These are phyloP conservation scores for Beauveria caledonica DNA, from an alignment of 2,329 filamentous ascomycete genomes.

Conservation along the genomic window DNA sequence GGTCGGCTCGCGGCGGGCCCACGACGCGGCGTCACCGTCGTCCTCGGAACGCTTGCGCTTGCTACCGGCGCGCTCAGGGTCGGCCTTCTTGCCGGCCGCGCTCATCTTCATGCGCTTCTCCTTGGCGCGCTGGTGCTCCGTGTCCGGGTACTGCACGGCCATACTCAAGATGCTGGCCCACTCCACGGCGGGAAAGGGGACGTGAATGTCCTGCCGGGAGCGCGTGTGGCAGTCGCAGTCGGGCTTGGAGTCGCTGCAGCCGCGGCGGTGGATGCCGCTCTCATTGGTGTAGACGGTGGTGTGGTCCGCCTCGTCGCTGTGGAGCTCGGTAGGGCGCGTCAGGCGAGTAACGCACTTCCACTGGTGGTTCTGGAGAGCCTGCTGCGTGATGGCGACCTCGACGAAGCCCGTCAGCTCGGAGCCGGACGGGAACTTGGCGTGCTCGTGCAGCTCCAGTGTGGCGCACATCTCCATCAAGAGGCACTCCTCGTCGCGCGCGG, in stretches of 20 bases:
- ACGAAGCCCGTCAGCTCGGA: constrained; percentile 53
- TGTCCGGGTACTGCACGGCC: constrained; percentile 44
- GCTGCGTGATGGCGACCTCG: constrained; percentile 49
- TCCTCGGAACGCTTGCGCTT: constrained; percentile 34
- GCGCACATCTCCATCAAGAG: constrained; percentile 56
- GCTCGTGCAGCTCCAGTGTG: constrained; percentile 50
- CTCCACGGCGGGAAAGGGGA: constrained; percentile 50
- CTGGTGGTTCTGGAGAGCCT: constrained; percentile 43
- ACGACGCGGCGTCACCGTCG: constrained; percentile 32
- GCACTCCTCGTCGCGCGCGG: constrained; percentile 40
- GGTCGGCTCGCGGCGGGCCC: constrained; percentile 32
- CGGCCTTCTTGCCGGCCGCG: constrained; percentile 27
- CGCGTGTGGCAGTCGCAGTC: constrained; percentile 44
- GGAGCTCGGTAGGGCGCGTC: constrained; percentile 47
- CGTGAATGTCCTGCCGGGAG: constrained; percentile 41
- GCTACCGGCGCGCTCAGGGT: constrained; percentile 24
- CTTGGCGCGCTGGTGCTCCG: constrained; percentile 30
- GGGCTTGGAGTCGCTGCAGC: constrained; percentile 39
- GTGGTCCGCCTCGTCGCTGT: constrained; percentile 33
- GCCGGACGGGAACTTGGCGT: constrained; percentile 48
- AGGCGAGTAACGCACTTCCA: constrained; percentile 56
- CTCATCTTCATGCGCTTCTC: constrained; percentile 27
- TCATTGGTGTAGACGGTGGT: constrained; percentile 39
- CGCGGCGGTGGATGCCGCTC: constrained; percentile 43
- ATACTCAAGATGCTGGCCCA: constrained; percentile 52